Base-by-base conservation (phyloP, 2,329 filamentous ascomycete genomes). In the Paradendryphiella salina region DNA sequence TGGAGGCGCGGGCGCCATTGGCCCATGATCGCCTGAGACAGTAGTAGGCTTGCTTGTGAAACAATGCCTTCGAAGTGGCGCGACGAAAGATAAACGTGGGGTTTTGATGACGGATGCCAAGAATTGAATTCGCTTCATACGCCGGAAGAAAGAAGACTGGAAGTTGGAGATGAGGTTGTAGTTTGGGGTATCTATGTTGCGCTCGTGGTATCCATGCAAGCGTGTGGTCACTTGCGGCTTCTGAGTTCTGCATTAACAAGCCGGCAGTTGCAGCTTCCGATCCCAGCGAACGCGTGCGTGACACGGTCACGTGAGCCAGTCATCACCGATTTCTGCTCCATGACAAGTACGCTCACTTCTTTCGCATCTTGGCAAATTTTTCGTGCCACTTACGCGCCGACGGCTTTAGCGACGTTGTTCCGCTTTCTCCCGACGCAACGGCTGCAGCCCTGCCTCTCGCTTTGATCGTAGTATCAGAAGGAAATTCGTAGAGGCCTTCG, bases 311-410 rank as follows among this genome's bases (percentile, higher is more conserved):
- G 56, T 59, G 54, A 35, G 21, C 6, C 11, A 14, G 10, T 13
- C 21, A 14, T 18, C 31, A 20, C 21, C 14, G 23, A 26, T 28
- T 20, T 28, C 23, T 14, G 15, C 28, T 14, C 28, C 9, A 36
- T 29, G 3, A 31, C 7, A 20, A 3, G 14, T 14, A 2, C 7
- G 13, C 34, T 67, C 43, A 70, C 47, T 61, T 64, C 34, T 68
- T 67, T 35, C 70, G 63, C 7, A 64, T 66, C 52, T 66, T 70
- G 28, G 60, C 70, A 45, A 74, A 71, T 52, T 65, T 73, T 39
- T 73, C 72, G 50, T 74, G 72, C 72, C 72, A 74, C 54, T 73
- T 74, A n/a, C 71, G 65, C 23, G 64, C 64, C 40, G 63, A 66
- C 6, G 64, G 57, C 43, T 68, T 67, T 5, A 60, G 45, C n/a